phyloP scores from a whole-genome alignment of 768 basidiomycete species.

The Mycena vitilis region DNA sequence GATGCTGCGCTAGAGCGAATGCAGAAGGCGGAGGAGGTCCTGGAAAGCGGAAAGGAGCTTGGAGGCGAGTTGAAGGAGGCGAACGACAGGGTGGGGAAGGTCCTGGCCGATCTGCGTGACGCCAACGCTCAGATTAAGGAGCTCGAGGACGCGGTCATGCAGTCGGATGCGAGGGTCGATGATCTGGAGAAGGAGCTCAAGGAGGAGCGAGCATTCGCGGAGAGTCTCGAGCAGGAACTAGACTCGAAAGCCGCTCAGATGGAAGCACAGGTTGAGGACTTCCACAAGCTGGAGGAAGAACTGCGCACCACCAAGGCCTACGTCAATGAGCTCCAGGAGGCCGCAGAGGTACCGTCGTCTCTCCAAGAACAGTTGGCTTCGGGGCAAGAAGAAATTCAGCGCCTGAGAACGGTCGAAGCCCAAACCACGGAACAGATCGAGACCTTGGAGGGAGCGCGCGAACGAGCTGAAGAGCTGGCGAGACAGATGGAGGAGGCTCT shows the following conservation, averaged over 20 bases:
- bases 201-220: conserved; percentile 60
- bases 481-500: conserved; percentile 82
- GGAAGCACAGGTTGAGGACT: conserved; percentile 46
- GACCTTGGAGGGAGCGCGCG: conserved; percentile 62
- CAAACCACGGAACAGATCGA: conserved; percentile 63
- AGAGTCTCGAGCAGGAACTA: conserved; percentile 60
- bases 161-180: conserved; percentile 62
- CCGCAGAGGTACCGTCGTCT: conserved; percentile 60
- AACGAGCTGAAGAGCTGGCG: conserved; percentile 65
- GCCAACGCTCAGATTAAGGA: conserved; percentile 69
- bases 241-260: conserved; percentile 51
- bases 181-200: conserved; percentile 68
- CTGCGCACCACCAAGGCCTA: conserved; percentile 62
- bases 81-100: conserved; percentile 66
- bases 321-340: conserved; percentile 70
- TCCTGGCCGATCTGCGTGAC: conserved; percentile 69
- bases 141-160: conserved; percentile 70
- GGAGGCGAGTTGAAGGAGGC: conserved; percentile 76
- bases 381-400: conserved; percentile 58
- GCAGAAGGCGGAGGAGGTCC: conserved; percentile 70
- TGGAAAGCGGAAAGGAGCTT: conserved; percentile 75
- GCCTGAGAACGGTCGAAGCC: conserved; percentile 57
- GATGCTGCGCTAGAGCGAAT: conserved; percentile 70
- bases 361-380: conserved; percentile 67
- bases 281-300: conserved; percentile 56